Conservation (phyloP, 768 basidiomycete species). For the Termitomyces sp. region DNA sequence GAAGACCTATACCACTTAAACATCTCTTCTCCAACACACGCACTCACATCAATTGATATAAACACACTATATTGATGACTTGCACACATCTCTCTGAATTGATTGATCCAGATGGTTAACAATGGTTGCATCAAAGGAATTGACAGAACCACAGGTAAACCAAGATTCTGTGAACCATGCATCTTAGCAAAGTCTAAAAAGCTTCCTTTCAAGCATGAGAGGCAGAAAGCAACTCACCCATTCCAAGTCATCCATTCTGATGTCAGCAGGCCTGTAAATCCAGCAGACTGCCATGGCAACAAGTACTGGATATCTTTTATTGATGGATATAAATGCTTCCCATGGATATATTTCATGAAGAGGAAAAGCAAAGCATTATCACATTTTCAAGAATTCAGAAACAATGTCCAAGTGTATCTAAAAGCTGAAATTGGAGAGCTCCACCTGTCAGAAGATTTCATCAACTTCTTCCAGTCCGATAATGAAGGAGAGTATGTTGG, state of each 20-base stretch:
- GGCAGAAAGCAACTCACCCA: neutral
- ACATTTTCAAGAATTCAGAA: no score
- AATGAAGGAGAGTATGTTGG: no score
- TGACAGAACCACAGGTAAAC: neutral
- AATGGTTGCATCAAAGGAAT: no score
- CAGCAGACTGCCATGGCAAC: neutral
- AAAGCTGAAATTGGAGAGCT: neutral
- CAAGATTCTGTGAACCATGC: neutral
- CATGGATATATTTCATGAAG: neutral
- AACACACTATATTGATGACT: neutral
- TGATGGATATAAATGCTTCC: neutral
- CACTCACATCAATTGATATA: neutral
- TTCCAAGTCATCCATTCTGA: neutral
- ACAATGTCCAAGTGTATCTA: neutral
- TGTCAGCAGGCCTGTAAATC: neutral
- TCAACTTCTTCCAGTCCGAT: neutral
- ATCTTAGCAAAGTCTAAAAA: no score
- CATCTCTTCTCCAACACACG: no score
- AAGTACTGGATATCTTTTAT: no score
- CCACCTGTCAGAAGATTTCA: neutral
- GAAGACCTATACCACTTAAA: neutral
- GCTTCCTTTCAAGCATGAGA: neutral
- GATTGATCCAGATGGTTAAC: neutral
- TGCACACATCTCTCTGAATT: neutral
- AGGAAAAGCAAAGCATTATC: neutral